Evolutionary conservation across 225 moss, liverwort and hornwort genomes (phyloP).

Genomic region (Asterella californica): DNA sequence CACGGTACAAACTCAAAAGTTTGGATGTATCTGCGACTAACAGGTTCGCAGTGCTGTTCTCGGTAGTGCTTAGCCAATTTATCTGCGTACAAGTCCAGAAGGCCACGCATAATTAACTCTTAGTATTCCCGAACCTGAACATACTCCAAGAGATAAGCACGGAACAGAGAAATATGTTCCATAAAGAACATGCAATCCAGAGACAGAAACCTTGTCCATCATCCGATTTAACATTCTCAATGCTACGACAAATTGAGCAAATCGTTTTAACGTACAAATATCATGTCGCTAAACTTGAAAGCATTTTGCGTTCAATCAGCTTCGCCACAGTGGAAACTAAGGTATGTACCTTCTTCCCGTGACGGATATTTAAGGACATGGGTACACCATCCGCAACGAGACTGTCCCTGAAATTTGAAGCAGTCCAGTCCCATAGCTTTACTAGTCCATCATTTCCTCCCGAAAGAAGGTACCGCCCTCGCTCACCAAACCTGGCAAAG

Average conservation of each 20-base stretch:
- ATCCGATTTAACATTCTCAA: not conserved
- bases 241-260: not conserved
- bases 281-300: not conserved
- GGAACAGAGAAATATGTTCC: not conserved
- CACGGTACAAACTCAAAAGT: constrained; percentile 66
- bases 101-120: too few relatives aligned
- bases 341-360: constrained; percentile 57
- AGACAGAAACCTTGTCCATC: not conserved
- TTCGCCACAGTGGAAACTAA: not conserved
- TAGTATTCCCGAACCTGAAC: not conserved
- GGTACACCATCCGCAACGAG: constrained; percentile 29
- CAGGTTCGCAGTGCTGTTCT: constrained; percentile 51
- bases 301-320: not conserved
- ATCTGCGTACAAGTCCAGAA: constrained; percentile 38
- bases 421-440: constrained; percentile 84
- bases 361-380: constrained; percentile 60
- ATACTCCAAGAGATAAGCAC: not conserved
- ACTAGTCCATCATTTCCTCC: constrained; percentile 78
- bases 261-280: not conserved
- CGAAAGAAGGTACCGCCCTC: constrained; percentile 66
- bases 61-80: constrained; percentile 69
- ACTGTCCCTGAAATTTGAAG: constrained; percentile 7
- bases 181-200: not conserved
- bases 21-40: constrained; percentile 89
- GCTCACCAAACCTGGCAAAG: constrained; percentile 74